Conservation (phyloP, 75 land plant genomes). For the Selaginella moellendorffii region DNA sequence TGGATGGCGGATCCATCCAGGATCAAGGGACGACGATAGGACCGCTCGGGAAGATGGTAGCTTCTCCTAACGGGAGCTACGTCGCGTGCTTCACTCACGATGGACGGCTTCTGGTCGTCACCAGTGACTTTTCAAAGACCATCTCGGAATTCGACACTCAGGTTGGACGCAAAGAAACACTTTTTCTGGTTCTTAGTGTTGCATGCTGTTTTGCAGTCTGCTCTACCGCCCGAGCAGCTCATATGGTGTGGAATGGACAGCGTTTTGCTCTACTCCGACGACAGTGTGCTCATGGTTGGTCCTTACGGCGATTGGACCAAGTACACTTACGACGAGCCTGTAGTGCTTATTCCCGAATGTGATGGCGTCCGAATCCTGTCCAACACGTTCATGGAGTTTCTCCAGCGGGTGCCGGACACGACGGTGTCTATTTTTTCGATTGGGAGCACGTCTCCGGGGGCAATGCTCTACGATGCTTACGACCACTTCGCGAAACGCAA, state of each 20-base stretch:
- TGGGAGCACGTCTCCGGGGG: slow-evolving; percentile 88
- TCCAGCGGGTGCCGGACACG: slow-evolving; percentile 88
- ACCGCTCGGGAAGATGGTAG: slow-evolving; percentile 82
- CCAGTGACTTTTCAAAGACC: slow-evolving; percentile 43
- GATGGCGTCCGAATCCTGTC: slow-evolving; percentile 96
- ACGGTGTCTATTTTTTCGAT: slow-evolving; percentile 81
- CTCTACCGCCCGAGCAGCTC: slow-evolving; percentile 88
- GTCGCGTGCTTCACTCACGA: slow-evolving; percentile 80
- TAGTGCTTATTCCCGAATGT: slow-evolving; percentile 82
- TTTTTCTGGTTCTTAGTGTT: neutral
- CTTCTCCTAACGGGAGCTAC: slow-evolving; percentile 34
- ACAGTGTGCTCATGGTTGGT: slow-evolving; percentile 73
- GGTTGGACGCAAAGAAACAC: slow-evolving; percentile 22
- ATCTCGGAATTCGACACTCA: slow-evolving; percentile 57
- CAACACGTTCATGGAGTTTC: slow-evolving; percentile 86
- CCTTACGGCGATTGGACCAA: slow-evolving; percentile 64
- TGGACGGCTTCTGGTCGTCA: slow-evolving; percentile 60
- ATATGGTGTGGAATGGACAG: slow-evolving; percentile 96
- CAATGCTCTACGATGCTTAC: slow-evolving; percentile 88
- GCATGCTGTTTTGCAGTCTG: slow-evolving; percentile 37
- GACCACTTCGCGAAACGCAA: slow-evolving; percentile 94
- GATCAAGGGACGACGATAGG: slow-evolving; percentile 37
- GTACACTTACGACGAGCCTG: slow-evolving; percentile 77
- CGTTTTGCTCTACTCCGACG: slow-evolving; percentile 92
- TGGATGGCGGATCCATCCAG: slow-evolving; percentile 63